phyloP scores from a whole-genome alignment of 1,139 yeast species.

The Debaryomycetaceae sp. region DNA sequence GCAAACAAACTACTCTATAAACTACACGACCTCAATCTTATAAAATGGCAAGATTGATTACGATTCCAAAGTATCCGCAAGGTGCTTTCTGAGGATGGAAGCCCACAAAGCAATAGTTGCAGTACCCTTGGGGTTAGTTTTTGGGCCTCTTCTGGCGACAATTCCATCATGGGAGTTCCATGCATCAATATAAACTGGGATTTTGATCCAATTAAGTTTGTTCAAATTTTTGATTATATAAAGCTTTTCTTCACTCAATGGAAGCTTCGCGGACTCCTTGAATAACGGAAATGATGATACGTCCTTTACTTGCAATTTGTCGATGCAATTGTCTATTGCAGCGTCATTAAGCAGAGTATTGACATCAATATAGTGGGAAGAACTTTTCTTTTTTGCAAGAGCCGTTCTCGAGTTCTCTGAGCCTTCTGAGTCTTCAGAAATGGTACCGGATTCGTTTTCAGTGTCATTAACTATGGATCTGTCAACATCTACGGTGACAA shows the following conservation, averaged over 20 bases:
- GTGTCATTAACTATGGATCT: slow-evolving; percentile 10
- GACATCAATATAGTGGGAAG: slow-evolving; percentile 13
- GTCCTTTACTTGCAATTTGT: slow-evolving; percentile 17
- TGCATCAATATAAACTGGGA: slow-evolving; percentile 62
- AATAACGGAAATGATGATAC: slow-evolving; percentile 28
- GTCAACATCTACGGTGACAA: slow-evolving; percentile 1
- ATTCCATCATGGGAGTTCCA: slow-evolving; percentile 74
- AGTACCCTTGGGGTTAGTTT: slow-evolving; percentile 51
- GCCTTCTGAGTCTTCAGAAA: background rate
- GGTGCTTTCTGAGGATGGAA: slow-evolving; percentile 38
- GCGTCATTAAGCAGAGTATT: slow-evolving; percentile 26
- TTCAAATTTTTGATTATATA: slow-evolving; percentile 51
- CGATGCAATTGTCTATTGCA: slow-evolving; percentile 16
- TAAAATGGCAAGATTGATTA: background rate
- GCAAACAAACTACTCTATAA: background rate
- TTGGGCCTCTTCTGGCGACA: slow-evolving; percentile 63
- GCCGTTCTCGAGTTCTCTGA: slow-evolving; percentile 4
- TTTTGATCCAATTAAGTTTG: slow-evolving; percentile 58
- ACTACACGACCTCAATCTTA: background rate
- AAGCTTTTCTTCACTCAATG: slow-evolving; percentile 39
- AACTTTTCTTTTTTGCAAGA: slow-evolving; percentile 7
- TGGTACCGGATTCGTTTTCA: slow-evolving; percentile 9
- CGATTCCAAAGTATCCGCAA: slow-evolving; percentile 9
- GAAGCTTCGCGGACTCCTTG: slow-evolving; percentile 23
- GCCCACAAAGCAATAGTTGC: slow-evolving; percentile 54